Conservation (phyloP, 352 stramenopile genomes). For the Phytophthora constricta region DNA sequence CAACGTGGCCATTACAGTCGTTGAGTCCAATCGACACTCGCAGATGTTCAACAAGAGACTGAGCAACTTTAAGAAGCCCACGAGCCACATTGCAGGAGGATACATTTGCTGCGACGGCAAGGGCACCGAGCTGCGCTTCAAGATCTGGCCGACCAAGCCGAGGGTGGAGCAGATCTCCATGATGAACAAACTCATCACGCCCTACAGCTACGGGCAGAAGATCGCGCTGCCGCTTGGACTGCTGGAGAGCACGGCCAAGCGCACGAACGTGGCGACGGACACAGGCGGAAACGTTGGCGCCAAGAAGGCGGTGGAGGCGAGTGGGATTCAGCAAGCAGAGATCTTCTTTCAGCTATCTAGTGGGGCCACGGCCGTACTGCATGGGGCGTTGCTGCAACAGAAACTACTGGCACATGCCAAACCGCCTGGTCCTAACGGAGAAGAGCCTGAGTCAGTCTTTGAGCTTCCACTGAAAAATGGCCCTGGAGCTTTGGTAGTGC, state of each 20-base stretch:
- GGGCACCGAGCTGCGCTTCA: slow-evolving; percentile 71
- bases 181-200: slow-evolving; percentile 85
- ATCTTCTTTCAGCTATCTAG: slow-evolving; percentile 81
- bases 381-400: slow-evolving; percentile 54
- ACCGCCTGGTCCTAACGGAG: slow-evolving; percentile 12
- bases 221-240: slow-evolving; percentile 76
- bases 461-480: slow-evolving; percentile 64
- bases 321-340: slow-evolving; percentile 52
- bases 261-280: slow-evolving; percentile 11
- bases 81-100: slow-evolving; percentile 73
- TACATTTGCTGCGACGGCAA: slow-evolving; percentile 92
- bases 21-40: slow-evolving; percentile 86
- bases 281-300: slow-evolving; percentile 4
- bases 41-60: slow-evolving; percentile 87
- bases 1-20: slow-evolving; percentile 73
- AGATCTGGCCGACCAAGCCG: slow-evolving; percentile 66
- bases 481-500: slow-evolving; percentile 64
- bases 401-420: slow-evolving; percentile 65
- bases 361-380: slow-evolving; percentile 53
- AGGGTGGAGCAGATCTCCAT: slow-evolving; percentile 85
- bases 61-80: slow-evolving; percentile 90
- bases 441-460: slow-evolving; percentile 63
- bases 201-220: slow-evolving; percentile 86
- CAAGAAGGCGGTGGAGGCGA: slow-evolving; percentile 36
- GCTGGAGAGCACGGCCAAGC: slow-evolving; percentile 55